Percentiles rank a stretch among this genome's conserved stretches.
These are phyloP conservation scores for Clitopilus passeckerianus DNA, from an alignment of 768 basidiomycete species.

Conservation along the genomic window DNA sequence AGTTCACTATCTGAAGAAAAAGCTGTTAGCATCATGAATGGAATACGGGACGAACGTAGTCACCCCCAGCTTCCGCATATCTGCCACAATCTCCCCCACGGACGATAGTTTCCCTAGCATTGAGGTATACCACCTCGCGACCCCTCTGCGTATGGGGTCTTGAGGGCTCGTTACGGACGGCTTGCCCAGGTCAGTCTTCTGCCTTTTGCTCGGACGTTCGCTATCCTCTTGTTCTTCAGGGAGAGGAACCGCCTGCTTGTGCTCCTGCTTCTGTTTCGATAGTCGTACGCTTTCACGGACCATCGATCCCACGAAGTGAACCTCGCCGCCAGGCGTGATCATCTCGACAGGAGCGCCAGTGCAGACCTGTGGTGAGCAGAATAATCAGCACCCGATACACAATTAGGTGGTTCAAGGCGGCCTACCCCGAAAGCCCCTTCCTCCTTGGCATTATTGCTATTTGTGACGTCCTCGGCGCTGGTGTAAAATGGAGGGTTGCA, in stretches of 20 bases:
- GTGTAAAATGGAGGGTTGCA: slow-evolving; percentile 97
- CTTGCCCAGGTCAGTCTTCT: background rate
- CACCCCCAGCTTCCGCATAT: slow-evolving; percentile 38
- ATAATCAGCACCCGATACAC: background rate
- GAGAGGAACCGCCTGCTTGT: background rate
- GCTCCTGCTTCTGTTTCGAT: background rate
- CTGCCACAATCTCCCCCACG: slow-evolving; percentile 52
- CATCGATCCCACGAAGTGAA: slow-evolving; percentile 71
- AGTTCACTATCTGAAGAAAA: slow-evolving; percentile 69
- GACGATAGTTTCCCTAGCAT: slow-evolving; percentile 88
- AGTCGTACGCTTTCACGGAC: slow-evolving; percentile 62
- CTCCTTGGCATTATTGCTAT: slow-evolving; percentile 60
- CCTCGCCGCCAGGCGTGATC: slow-evolving; percentile 87
- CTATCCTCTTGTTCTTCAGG: no score
- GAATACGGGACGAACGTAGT: slow-evolving; percentile 1
- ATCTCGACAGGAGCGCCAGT: slow-evolving; percentile 87
- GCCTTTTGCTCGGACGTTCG: background rate
- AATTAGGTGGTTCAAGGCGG: slow-evolving; percentile 1
- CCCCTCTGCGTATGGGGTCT: background rate
- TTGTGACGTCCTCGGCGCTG: slow-evolving; percentile 61
- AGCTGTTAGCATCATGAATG: background rate
- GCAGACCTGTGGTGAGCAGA: slow-evolving; percentile 52
- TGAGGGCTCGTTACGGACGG: background rate
- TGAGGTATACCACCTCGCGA: slow-evolving; percentile 82
- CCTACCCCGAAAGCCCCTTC: slow-evolving; percentile 66